These are phyloP conservation scores for Gymnopus androsaceus DNA, from an alignment of 1,284 basidiomycete species.

Conservation along the genomic window DNA sequence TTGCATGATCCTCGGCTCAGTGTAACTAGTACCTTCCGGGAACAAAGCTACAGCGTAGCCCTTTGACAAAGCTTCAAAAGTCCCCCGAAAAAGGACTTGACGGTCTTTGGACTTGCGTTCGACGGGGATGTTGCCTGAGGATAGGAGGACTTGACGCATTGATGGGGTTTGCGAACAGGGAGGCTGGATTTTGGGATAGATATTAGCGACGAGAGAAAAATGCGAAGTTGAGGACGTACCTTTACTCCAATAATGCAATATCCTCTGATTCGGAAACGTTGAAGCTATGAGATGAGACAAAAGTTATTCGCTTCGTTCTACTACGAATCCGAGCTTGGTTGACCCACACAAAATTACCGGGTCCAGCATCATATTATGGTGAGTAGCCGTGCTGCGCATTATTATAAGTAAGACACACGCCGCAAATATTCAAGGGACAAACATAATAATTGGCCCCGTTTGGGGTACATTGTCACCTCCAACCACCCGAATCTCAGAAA, in stretches of 20 bases:
- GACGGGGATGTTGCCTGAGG: constrained; percentile 94
- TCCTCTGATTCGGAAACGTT: constrained; percentile 75
- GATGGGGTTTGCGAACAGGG: constrained; percentile 78
- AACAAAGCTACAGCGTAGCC: constrained; percentile 89
- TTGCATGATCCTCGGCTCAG: constrained; percentile 89
- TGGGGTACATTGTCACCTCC: constrained; percentile 83
- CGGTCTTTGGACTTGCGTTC: constrained; percentile 92
- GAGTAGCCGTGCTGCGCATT: constrained; percentile 71
- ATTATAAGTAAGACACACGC: background rate
- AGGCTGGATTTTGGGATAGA: constrained; percentile 41
- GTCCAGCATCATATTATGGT: constrained; percentile 93
- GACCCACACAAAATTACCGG: constrained; percentile 76
- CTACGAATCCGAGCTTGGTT: constrained; percentile 8
- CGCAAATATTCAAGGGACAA: constrained; percentile 42
- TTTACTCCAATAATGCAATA: constrained; percentile 95
- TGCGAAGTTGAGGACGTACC: constrained; percentile 37
- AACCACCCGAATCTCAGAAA: constrained; percentile 81
- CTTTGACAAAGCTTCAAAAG: constrained; percentile 80
- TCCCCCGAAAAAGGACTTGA: constrained; percentile 85
- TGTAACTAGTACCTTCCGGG: constrained; percentile 91
- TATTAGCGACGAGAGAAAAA: background rate
- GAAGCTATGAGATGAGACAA: constrained; percentile 49
- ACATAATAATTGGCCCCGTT: constrained; percentile 88
- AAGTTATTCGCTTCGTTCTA: constrained; percentile 16
- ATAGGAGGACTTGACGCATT: constrained; percentile 76